phyloP scores from a whole-genome alignment of 2,329 filamentous ascomycete species.

The Xylaria hypoxylon region DNA sequence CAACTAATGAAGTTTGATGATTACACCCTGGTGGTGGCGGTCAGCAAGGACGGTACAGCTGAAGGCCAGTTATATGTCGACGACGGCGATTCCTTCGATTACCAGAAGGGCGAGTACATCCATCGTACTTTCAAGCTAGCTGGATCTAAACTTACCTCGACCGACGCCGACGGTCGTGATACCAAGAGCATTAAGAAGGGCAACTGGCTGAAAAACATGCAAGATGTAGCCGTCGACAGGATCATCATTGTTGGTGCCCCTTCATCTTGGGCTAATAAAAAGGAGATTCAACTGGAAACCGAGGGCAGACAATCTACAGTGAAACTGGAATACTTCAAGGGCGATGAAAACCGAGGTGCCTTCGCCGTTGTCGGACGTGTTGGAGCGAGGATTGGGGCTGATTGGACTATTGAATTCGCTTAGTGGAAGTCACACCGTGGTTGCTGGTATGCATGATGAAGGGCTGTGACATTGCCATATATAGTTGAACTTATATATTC shows the following conservation, averaged over 20 bases:
- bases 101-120: conserved; percentile 86
- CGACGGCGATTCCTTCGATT: conserved; percentile 93
- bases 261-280: conserved; percentile 74
- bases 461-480: conserved; percentile 3
- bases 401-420: conserved; percentile 61
- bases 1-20: conserved; percentile 94
- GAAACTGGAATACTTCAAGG: conserved; percentile 69
- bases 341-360: conserved; percentile 59
- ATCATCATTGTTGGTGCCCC: conserved; percentile 86
- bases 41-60: conserved; percentile 75
- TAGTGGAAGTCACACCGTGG: conserved; percentile 34
- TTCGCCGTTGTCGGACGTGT: conserved; percentile 66
- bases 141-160: conserved; percentile 71
- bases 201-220: conserved; percentile 83
- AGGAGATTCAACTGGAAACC: conserved; percentile 66
- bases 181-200: conserved; percentile 72
- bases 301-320: conserved; percentile 67
- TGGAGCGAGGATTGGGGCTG: conserved; percentile 63
- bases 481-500: conserved; percentile 8
- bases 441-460: conserved; percentile 4
- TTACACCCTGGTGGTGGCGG: conserved; percentile 86
- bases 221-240: conserved; percentile 82
- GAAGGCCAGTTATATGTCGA: conserved; percentile 89
- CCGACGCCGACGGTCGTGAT: conserved; percentile 70
- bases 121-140: conserved; percentile 81